Evolutionary conservation across 257 asterid genomes (phyloP), one percentile per base, ranked within the genome.

Genomic region (Jaltomata sinuosa): DNA sequence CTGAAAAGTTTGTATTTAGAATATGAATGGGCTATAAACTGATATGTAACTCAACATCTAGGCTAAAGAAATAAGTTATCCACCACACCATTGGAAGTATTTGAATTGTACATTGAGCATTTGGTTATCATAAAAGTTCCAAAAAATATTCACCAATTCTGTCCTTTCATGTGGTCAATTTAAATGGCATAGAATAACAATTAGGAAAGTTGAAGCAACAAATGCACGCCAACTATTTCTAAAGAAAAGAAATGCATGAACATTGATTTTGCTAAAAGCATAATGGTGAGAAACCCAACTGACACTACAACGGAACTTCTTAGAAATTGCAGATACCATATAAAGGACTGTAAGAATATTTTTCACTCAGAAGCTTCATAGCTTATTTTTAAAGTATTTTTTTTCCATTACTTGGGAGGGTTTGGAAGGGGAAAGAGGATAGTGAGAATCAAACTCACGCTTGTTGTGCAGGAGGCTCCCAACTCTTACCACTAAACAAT

Each of bases 1-100:
- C 99, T 95, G 93, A 89, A 86, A 85, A 72, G 84, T 19, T 84
- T 59, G 47, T 25, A 68, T 32, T 82, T 84, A 61, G 40, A 34
- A 47, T 76, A 15, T 76, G 61, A 47, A 74, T 45, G 38, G 38
- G 57, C 85, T 61, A 79, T 45, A 61, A 52, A 53, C 61, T 45
- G 57, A 76, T 76, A 47, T 25, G 40, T 25, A 45, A 74, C 32
- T 25, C 61, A 47, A 25, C 57, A 74, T 29, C 40, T 74, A 45
- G 22, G 15, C 8, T 47, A 76, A 25, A 42, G 22, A 72, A 76
- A 76, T 8, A 76, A 15, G 25, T 27, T 76, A 45, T 42, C 40
- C 61, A 76, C 81, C 22, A 76, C 81, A 76, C 61, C 57, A 76
- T 47, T 47, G 61, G 12, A 76, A 47, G 61, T 14, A 25, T 47